Base-by-base conservation (phyloP, 306 rosid genomes). In the Citrullus amarus region DNA sequence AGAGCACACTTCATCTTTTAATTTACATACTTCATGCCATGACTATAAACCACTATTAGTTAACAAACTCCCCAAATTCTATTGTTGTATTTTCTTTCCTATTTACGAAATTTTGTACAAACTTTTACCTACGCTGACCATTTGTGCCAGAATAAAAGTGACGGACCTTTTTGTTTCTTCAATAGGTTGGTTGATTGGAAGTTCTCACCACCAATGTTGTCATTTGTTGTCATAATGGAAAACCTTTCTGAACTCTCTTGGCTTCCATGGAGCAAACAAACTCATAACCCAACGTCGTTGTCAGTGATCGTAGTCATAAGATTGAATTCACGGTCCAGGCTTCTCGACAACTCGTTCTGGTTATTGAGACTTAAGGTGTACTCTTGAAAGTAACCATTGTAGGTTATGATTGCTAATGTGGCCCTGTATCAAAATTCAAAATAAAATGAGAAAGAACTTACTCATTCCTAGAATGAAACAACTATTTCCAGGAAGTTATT, bases 311-410 rank as follows among this genome's bases (percentile, higher is more conserved):
- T 87, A 4, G 83, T 82, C 80, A 88, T 81, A 53, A 90, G 92
- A 86, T 87, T 90, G 83, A 92, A 86, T 70, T 92, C 93, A 25
- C 92, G 88, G 62, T 84, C 93, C 81, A 91, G 56, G 75, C 87
- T 80, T 93, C 93, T 91, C 55, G 87, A 83, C 67, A 91, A 84
- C 80, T 86, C 92, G 46, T 88, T 90, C 46, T 84, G 90, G 53
- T 87, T 78, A 69, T 85, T 89, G 79, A 92, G 80, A 58, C 81
- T 89, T 50, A 94, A 43, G 81, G 75, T 86, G 88, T 92, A 94
- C 85, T 94, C 97, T 57, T 84, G 89, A 81, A 92, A 89, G 85
- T 86, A 82, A 48, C 98, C 98, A 70, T 86, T 87, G 81, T 79
- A 91, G 81, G 88, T 84, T 79, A 95, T 83, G 73, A 90, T 89